Evolutionary conservation across 2,329 filamentous ascomycete species (phyloP), one percentile per base, ranked within the genome.

Genomic region (Venturia aucupariae): DNA sequence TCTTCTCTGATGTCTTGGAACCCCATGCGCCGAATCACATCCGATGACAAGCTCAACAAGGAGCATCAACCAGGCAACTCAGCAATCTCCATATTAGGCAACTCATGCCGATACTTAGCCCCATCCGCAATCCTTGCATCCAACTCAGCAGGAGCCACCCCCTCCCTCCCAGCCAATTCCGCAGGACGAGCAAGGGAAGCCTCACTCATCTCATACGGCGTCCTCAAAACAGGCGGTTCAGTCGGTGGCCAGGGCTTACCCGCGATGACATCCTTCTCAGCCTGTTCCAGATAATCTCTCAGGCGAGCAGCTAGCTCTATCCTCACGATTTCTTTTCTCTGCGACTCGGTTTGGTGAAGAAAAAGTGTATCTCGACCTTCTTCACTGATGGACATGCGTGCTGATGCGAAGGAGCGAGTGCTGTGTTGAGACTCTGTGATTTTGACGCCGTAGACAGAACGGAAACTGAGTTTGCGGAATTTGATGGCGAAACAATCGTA

Each of bases 401-500:
- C 35, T n/a, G 64, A 5, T 17, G 22, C 19, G 60, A 65, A 65
- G 1, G 39, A 27, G 19, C 64, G 59, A 13, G 64, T 65, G 22
- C 32, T 41, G 51, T 65, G 44, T 32, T 39, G 27, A 19, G 32
- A 54, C 8, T 65, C 64, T 19, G 42, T 55, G 19, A 65, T 13
- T 30, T 62, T 62, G 48, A 66, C 41, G 30, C 65, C 65, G 44
- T 61, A 61, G 15, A 55, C 48, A 32, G 35, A 46, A 15, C 65
- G 61, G 11, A 66, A 30, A 39, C 39, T 24, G 17, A 66, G 42
- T n/a, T 63, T 63, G 6, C 65, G 61, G n/a, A 66, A 22, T 35
- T 64, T 66, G 65, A 67, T 55, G 48, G 32, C 39, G 41, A 65
- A 60, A 27, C 38, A 39, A 19, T 65, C 64, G 57, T 65, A 63